Evolutionary conservation across 2,329 filamentous ascomycete genomes (phyloP).

Genomic region (Diaporthe sp.): DNA sequence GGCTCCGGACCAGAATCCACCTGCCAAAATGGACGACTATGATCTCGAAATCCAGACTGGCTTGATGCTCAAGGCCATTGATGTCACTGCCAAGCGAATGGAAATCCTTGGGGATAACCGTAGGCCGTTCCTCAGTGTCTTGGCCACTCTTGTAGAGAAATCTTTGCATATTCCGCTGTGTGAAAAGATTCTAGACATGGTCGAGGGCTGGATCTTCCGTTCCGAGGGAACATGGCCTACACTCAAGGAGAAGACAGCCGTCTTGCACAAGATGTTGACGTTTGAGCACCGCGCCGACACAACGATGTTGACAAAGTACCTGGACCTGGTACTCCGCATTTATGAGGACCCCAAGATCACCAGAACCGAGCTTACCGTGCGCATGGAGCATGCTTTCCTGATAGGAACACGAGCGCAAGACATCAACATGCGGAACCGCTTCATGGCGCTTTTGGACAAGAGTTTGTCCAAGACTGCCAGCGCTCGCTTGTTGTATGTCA

Average conservation of each 20-base stretch:
- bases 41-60: slow-evolving; percentile 91
- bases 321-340: slow-evolving; percentile 96
- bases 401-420: slow-evolving; percentile 94
- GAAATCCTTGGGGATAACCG: slow-evolving; percentile 91
- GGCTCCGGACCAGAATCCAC: slow-evolving; percentile 68
- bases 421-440: slow-evolving; percentile 96
- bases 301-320: slow-evolving; percentile 90
- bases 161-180: slow-evolving; percentile 90
- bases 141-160: slow-evolving; percentile 95
- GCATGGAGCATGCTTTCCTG: slow-evolving; percentile 97
- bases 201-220: slow-evolving; percentile 96
- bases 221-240: slow-evolving; percentile 96
- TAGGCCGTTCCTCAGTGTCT: slow-evolving; percentile 92
- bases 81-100: slow-evolving; percentile 92
- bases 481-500: slow-evolving; percentile 88
- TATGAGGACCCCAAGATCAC: slow-evolving; percentile 98
- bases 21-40: slow-evolving; percentile 76
- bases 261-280: slow-evolving; percentile 98
- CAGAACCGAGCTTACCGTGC: slow-evolving; percentile 93
- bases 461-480: slow-evolving; percentile 94
- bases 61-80: slow-evolving; percentile 94
- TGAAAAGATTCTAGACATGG: slow-evolving; percentile 92
- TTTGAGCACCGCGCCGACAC: slow-evolving; percentile 90
- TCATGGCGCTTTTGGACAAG: slow-evolving; percentile 96
- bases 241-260: slow-evolving; percentile 97